Evolutionary conservation across 345 rosid species (phyloP).

Genomic region (Brassica incana): DNA sequence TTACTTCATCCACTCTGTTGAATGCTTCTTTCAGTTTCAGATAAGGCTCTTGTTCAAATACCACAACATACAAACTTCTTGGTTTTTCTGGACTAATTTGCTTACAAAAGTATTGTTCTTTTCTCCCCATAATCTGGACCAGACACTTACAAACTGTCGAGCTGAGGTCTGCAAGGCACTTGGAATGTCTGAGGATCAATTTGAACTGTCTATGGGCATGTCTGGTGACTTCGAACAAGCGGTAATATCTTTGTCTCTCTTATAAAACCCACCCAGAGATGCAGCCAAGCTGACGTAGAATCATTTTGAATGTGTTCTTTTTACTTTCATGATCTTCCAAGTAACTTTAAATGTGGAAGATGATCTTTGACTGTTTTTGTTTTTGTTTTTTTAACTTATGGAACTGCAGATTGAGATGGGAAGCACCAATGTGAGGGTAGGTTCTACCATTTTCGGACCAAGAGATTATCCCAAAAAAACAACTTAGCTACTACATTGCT

Average conservation of each 20-base stretch:
- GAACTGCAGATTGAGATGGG: conserved; percentile 82
- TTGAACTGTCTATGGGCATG: conserved; percentile 97
- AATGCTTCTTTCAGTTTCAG: neutral
- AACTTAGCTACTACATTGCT: conserved; percentile 9
- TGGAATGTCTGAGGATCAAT: conserved; percentile 62
- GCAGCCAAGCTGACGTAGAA: neutral
- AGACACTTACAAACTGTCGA: conserved; percentile 73
- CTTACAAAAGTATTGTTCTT: conserved; percentile 3
- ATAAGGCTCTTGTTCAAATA: neutral
- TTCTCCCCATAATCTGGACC: conserved; percentile 4
- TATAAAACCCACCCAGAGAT: neutral
- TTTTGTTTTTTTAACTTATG: neutral
- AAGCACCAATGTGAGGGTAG: conserved; percentile 85
- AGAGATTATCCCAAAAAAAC: conserved; percentile 52
- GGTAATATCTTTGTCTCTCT: conserved; percentile 42
- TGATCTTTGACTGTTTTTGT: neutral
- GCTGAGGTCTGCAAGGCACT: conserved; percentile 80
- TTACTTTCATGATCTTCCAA: conserved; percentile 13
- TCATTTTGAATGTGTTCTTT: conserved; percentile 17
- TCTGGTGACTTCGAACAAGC: conserved; percentile 92
- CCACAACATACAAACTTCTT: neutral
- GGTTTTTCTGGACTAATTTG: neutral
- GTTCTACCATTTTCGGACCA: conserved; percentile 91
- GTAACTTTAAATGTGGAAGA: neutral
- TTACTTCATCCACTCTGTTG: neutral